Base-by-base conservation (phyloP, 2,329 filamentous ascomycete species). In the Plectosphaerella cucumerina region DNA sequence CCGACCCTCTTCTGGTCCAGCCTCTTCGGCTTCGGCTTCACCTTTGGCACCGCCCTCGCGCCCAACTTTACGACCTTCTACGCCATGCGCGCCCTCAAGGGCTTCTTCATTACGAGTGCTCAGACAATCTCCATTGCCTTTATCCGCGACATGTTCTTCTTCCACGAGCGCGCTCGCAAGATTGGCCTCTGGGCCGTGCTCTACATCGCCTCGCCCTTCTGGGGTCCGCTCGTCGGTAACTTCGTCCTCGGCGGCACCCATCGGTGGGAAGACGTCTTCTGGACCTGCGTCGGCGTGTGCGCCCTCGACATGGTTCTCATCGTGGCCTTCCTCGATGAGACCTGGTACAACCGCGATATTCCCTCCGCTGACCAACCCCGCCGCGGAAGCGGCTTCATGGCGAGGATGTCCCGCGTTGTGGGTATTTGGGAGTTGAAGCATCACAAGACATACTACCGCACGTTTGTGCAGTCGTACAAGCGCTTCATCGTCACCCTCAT, bases 141-240 rank as follows among this genome's bases (percentile, higher is more conserved):
- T 58, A 75, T 81, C 59, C 75, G 80, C 49, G 80, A 84, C 60
- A 70, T 81, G 51, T 84, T 81, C 67, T 83, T 80, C 66, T 80
- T 82, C 62, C 80, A 84, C 56, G 73, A 82, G 54, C 68, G 76
- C 34, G 74, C 75, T 1, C 63, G 74, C 20, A 77, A 77, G 59
- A 76, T 77, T 53, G 73, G 74, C 47, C 64, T 77, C 35, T 77
- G 73, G 73, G 72, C 71, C 15, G 62, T 66, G 3, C 65, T 70
- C 51, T 68, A 72, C 57, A 62, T 73, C 48, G 61, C 70, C 11
- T 67, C 64, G 15, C 76, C 68, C 48, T 80, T 74, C 57, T 60
- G 71, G 52, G 74, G 73, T 1, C 74, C 75, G 1, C 60, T 75
- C 2, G 58, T 77, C 12, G 65, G 65, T 5, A 73, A 74, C 10